Evolutionary conservation across 1,284 basidiomycete species (phyloP).

Genomic region (Agaricales sp.): DNA sequence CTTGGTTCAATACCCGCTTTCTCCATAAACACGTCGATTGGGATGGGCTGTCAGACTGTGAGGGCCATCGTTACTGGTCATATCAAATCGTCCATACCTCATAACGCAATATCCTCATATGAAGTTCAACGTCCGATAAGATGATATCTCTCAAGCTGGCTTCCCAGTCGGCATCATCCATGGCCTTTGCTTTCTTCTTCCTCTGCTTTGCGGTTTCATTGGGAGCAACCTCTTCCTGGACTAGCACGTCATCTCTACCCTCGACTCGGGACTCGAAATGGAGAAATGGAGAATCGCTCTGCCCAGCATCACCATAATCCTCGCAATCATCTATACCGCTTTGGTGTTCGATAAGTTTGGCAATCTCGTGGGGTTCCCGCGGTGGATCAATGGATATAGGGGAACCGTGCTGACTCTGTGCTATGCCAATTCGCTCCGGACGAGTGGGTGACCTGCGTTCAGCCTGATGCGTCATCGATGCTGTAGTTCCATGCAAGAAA

Average conservation of each 20-base stretch:
- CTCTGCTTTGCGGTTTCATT: neutral
- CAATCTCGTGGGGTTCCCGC: too few relatives aligned
- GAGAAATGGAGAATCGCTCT: slow-evolving; percentile 23
- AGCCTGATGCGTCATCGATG: too few relatives aligned
- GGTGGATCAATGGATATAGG: too few relatives aligned
- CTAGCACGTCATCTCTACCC: neutral
- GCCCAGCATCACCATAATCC: slow-evolving; percentile 9
- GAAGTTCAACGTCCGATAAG: slow-evolving; percentile 31
- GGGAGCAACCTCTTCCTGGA: neutral
- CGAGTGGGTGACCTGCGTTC: too few relatives aligned
- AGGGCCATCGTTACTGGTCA: too few relatives aligned
- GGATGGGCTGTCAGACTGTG: slow-evolving; percentile 38
- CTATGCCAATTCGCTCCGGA: too few relatives aligned
- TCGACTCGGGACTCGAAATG: slow-evolving; percentile 23
- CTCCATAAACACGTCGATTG: slow-evolving; percentile 42
- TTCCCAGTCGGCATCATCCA: slow-evolving; percentile 21
- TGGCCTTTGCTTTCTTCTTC: slow-evolving; percentile 11
- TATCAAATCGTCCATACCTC: too few relatives aligned
- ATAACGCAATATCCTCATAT: slow-evolving; percentile 49
- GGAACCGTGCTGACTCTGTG: too few relatives aligned
- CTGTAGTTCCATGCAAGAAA: too few relatives aligned
- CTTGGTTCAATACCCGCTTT: slow-evolving; percentile 17
- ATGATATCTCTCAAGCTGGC: slow-evolving; percentile 31
- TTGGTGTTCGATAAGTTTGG: too few relatives aligned
- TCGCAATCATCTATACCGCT: slow-evolving; percentile 9